phyloP scores from a whole-genome alignment of 2,329 filamentous ascomycete genomes.

The Fusarium papillatum region DNA sequence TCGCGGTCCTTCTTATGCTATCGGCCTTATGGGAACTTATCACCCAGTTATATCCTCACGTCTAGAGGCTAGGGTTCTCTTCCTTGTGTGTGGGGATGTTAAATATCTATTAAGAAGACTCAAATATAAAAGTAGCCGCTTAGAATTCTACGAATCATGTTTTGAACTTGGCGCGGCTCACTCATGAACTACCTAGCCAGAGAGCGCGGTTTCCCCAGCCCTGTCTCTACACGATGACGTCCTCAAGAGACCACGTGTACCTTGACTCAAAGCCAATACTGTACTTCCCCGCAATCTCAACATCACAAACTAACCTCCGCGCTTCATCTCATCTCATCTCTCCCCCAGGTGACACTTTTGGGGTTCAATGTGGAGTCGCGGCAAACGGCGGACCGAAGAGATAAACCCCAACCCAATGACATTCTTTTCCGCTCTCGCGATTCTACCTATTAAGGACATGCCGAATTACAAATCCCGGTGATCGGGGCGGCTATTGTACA shows the following conservation, averaged over 20 bases:
- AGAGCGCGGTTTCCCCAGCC: not conserved
- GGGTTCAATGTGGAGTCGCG: constrained; percentile 37
- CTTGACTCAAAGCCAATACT: not conserved
- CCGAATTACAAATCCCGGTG: constrained; percentile 2
- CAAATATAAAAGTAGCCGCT: not conserved
- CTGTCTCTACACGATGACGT: not conserved
- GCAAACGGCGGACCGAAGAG: constrained; percentile 42
- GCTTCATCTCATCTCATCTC: not conserved
- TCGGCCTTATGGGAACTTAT: not conserved
- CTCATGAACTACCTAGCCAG: not conserved
- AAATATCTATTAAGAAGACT: not conserved
- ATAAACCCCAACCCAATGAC: constrained; percentile 34
- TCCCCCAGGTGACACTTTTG: not conserved
- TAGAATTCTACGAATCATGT: not conserved
- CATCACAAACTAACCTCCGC: not conserved
- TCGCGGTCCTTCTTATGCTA: not conserved
- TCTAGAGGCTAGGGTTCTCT: not conserved
- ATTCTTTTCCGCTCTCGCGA: constrained; percentile 34
- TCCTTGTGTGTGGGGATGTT: not conserved
- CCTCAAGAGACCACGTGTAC: not conserved
- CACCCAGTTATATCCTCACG: not conserved
- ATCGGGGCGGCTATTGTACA: not conserved
- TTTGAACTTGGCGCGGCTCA: not conserved
- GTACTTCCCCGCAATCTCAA: not conserved
- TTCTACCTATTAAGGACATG: constrained; percentile 20